Conservation (phyloP, 2,329 filamentous ascomycete species). For the Cordyceps farinosa region DNA sequence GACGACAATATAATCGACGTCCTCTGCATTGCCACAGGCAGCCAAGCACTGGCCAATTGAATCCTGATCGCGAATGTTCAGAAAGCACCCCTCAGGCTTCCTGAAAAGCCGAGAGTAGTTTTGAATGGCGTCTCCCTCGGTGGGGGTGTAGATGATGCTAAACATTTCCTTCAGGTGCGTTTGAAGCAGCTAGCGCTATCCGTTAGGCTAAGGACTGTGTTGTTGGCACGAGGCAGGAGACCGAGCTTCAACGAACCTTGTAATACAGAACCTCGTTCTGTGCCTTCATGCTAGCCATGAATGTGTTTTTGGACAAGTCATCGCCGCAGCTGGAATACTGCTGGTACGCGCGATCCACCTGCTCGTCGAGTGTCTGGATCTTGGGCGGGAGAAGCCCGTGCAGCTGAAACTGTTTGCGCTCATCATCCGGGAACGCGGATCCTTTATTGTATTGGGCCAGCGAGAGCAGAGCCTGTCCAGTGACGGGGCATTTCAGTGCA, state of each 20-base stretch:
- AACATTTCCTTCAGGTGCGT: slow-evolving; percentile 86
- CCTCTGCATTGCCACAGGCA: slow-evolving; percentile 66
- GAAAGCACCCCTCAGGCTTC: slow-evolving; percentile 73
- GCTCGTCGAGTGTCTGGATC: slow-evolving; percentile 72
- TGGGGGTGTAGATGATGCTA: slow-evolving; percentile 85
- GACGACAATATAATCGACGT: slow-evolving; percentile 86
- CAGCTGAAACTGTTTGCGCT: slow-evolving; percentile 67
- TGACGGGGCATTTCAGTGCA: neutral
- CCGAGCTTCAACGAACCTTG: slow-evolving; percentile 26
- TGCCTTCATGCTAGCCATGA: slow-evolving; percentile 78
- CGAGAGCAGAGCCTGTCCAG: neutral
- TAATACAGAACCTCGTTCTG: slow-evolving; percentile 85
- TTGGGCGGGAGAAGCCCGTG: slow-evolving; percentile 69
- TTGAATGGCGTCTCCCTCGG: slow-evolving; percentile 82
- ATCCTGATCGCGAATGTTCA: slow-evolving; percentile 68
- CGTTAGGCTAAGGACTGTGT: no score
- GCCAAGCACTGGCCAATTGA: slow-evolving; percentile 62
- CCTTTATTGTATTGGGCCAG: slow-evolving; percentile 67
- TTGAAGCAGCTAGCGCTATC: slow-evolving; percentile 56
- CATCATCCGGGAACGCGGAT: slow-evolving; percentile 67
- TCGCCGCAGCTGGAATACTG: slow-evolving; percentile 65
- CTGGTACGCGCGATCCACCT: slow-evolving; percentile 72
- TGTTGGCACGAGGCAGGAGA: no score
- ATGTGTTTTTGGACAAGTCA: slow-evolving; percentile 79
- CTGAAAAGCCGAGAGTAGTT: slow-evolving; percentile 78